Base-by-base conservation (phyloP, 1,139 yeast genomes). In the Debaryomycetaceae sp. region DNA sequence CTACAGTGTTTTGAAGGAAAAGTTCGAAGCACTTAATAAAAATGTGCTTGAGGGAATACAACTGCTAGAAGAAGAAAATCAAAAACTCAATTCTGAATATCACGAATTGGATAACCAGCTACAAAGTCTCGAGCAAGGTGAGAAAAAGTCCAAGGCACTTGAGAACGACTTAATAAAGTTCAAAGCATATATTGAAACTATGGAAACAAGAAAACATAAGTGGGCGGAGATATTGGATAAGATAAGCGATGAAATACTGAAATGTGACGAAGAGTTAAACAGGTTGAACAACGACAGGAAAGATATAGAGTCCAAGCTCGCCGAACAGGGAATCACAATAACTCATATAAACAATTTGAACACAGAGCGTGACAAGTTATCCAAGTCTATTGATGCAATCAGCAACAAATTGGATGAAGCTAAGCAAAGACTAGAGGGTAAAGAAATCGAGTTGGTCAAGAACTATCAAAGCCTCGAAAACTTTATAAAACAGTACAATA, bases 151-250 rank as follows among this genome's bases (percentile, higher is more conserved):
- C 6, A 70, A 67, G 41, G 88, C 88, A 0, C 64, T 89, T 41
- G 85, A 83, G 50, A 78, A 80, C 43, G 97, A 89, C 61, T 68
- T 84, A 34, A 66, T 70, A 35, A 85, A 85, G 56, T 85, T 87
- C 55, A 75, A 79, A 51, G 83, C 80, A 15, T 87, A 85, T 54
- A 81, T 86, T 37, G 81, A 79, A 36, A 71, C 80, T 8, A 81
- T 86, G 77, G 79, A 82, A 48, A 65, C 70, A 28, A 70, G 87
- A 42, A 83, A 83, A 51, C 54, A 63, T 5, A 82, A 81, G 55
- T 85, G 95, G 94, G 68, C 74, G 3, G 65, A 66, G 22, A 75
- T 79, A 32, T 57, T 85, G 39, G 68, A 70, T 17, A 79, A 79
- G 49, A 75, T 85, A 42, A 67, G 70, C 28, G 62, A 60, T 8